Conservation (phyloP, 306 rosid genomes). For the Castanea mollissima region DNA sequence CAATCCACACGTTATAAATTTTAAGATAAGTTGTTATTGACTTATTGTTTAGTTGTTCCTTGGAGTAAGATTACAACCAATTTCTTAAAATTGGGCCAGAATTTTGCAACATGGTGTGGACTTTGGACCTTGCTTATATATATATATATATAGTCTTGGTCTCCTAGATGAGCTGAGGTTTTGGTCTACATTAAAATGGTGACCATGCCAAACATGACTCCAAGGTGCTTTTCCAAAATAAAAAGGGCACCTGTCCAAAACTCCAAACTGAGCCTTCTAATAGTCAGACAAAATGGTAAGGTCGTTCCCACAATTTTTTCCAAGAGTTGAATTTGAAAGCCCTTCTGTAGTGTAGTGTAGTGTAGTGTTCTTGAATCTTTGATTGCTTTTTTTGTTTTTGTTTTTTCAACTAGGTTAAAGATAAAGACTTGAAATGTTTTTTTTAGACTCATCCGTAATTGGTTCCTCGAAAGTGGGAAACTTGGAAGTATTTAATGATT, state of each 20-base stretch:
- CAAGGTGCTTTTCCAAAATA: background rate
- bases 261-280: background rate
- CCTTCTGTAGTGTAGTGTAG: no score
- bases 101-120: background rate
- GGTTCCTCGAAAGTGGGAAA: background rate
- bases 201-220: background rate
- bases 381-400: no score
- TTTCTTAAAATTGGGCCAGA: background rate
- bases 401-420: no score
- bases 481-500: background rate
- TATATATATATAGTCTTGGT: background rate
- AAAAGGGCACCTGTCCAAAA: background rate
- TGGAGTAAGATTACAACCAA: background rate
- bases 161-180: background rate
- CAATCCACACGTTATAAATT: no score
- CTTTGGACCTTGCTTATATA: background rate
- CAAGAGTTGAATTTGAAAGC: no score
- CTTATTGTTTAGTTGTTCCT: background rate
- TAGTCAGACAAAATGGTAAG: background rate
- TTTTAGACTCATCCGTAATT: background rate
- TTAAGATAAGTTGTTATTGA: no score
- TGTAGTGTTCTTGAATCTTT: no score
- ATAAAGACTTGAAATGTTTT: no score
- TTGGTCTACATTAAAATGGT: background rate
- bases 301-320: background rate